Evolutionary conservation across 768 basidiomycete species (phyloP), one percentile per base, ranked within the genome.

Genomic region (Pholiota molesta): DNA sequence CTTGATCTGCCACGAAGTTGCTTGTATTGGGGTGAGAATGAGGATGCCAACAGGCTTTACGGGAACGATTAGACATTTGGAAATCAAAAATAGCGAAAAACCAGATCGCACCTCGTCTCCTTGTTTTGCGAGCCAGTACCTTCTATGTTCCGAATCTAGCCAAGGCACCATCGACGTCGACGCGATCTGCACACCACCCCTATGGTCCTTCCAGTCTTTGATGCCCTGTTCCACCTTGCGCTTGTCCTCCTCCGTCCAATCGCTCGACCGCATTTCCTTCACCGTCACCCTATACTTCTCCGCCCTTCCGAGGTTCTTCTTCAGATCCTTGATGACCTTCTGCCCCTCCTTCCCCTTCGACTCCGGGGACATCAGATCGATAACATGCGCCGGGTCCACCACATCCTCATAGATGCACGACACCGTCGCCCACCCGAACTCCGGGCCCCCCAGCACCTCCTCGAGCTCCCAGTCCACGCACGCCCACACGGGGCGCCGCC

Each of bases 271-370:
- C 19, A 86, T 70, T 62, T 82, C 84, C 31, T 73, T 71, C 19
- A 87, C 77, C 57, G 78, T 72, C 10, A 90, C 83, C 31, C 81
- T 75, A 35, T 79, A 84, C 61, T 79, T 82, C 72, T 87, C 79
- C 10, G 87, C 87, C 16, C 82, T 75, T 52, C 82, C 79, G 23
- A 87, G 74, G 70, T 90, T 89, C 73, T 86, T 83, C 72, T 84
- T 83, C 65, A 88, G 70, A 59, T 85, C 84, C 71, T 86, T 87
- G 62, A 85, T 80, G 61, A 78, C 74, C 26, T 61, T 75, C 67
- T 62, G 71, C 28, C 75, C 77, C 60, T 76, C 73, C 19, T 73
- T 72, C 0, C 77, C 79, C 52, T 77, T 75, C 11, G 69, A 68
- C 6, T 76, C 73, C 0, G 75, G 72, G 16, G 71, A 69, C 1